phyloP scores from a whole-genome alignment of 1,284 basidiomycete genomes.

The Puccinia triticina region DNA sequence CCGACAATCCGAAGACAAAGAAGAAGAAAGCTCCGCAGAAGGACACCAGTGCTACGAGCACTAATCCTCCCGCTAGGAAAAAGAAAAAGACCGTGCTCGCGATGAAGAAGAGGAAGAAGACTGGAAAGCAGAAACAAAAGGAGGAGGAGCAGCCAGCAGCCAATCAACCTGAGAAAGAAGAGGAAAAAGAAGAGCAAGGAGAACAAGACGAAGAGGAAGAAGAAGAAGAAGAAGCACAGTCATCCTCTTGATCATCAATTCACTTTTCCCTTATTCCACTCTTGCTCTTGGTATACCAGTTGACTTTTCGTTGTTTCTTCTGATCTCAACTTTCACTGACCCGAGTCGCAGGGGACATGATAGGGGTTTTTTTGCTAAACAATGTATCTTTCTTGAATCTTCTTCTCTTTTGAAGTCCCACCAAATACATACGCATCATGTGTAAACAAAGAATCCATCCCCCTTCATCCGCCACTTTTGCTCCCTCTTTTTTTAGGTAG shows the following conservation, averaged over 20 bases:
- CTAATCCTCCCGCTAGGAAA: background rate
- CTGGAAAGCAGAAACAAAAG: background rate
- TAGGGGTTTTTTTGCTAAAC: no score
- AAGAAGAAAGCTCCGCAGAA: background rate
- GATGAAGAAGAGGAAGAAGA: background rate
- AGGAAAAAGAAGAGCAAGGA: background rate
- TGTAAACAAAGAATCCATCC: no score
- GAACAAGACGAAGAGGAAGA: background rate
- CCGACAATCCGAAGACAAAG: background rate
- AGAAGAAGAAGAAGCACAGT: conserved; percentile 13
- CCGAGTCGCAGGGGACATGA: no score
- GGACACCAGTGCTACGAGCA: background rate
- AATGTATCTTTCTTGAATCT: no score
- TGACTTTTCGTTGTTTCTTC: background rate
- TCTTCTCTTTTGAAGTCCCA: no score
- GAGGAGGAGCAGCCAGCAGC: background rate
- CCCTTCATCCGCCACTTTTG: no score
- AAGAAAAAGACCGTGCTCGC: background rate
- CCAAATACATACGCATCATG: no score
- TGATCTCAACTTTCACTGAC: no score
- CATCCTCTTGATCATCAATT: background rate
- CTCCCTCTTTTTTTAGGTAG: no score
- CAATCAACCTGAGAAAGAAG: background rate
- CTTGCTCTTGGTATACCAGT: background rate
- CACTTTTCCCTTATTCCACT: background rate